Evolutionary conservation across 1,284 basidiomycete genomes (phyloP), one percentile per base, ranked within the genome.

Genomic region (Phellinidium pouzarii): DNA sequence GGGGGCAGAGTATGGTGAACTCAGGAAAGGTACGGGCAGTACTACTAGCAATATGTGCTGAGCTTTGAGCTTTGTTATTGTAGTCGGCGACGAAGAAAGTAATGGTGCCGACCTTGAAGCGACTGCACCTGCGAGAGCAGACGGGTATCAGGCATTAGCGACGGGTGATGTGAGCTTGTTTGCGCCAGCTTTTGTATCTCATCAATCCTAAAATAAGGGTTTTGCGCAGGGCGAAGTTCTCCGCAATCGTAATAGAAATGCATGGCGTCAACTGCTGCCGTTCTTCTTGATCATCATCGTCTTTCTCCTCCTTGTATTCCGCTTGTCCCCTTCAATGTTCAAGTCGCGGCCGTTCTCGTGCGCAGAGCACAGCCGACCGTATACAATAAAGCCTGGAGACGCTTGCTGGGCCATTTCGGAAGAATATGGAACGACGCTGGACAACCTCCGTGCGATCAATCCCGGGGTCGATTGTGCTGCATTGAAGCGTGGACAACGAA

Each of bases 201-300:
- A 31, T 48, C 26, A 25, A 44, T 17, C 52, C 17, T 29, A 7
- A 44, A 50, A 54, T 38, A 56, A 46, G n/a, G n/a, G n/a, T n/a
- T 45, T 25, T 25, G 25, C 31, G 27, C 36, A 56, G 54, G 25
- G 31, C 46, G 23, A 47, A 38, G 38, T 50, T 44, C 38, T 43
- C 26, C 50, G 19, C 19, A 57, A 29, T 57, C 53, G 14, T 54
- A 66, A 59, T 56, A 62, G 49, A 58, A 48, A 42, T 59, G 67
- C 31, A 59, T 68, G 60, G 61, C 70, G 54, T 58, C 65, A 80
- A 2, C 70, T 87, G 3, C 81, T 86, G 60, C 84, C 85, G 12
- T 88, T 87, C 71, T 79, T 87, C 68, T 77, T 87, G 56, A 76
- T 86, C 42, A 71, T 88, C 50, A 76, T 75, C 14, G 82, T 82